Conservation (phyloP, 805 yeast species). For the Spathaspora girioi region DNA sequence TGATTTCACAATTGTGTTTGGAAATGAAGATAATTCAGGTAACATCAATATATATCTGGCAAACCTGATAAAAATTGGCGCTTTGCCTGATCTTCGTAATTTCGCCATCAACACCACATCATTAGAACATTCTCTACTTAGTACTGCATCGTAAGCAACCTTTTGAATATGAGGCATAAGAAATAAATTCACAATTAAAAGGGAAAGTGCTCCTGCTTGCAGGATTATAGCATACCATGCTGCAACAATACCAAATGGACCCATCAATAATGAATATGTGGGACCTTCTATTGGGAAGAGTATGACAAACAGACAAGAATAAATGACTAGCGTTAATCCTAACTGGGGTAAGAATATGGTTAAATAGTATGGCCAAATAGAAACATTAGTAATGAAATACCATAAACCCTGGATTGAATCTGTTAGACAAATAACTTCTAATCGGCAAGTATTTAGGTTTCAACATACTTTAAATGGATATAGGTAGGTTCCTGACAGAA, state of each 20-base stretch:
- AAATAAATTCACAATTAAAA: slow-evolving; percentile 36
- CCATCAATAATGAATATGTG: slow-evolving; percentile 39
- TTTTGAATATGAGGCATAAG: slow-evolving; percentile 48
- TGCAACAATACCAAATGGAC: slow-evolving; percentile 48
- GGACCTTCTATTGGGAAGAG: slow-evolving; percentile 46
- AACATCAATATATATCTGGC: slow-evolving; percentile 25
- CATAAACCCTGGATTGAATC: slow-evolving; percentile 28
- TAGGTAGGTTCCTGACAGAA: slow-evolving; percentile 16
- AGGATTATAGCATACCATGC: slow-evolving; percentile 45
- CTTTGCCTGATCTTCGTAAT: slow-evolving; percentile 24
- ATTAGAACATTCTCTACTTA: slow-evolving; percentile 43
- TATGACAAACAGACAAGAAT: slow-evolving; percentile 28
- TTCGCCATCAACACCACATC: slow-evolving; percentile 41
- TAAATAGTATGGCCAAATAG: slow-evolving; percentile 46
- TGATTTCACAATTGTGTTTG: slow-evolving; percentile 37
- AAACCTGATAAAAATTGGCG: slow-evolving; percentile 27
- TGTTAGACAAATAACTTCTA: slow-evolving; percentile 5
- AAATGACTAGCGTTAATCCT: slow-evolving; percentile 33
- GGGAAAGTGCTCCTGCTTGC: slow-evolving; percentile 39
- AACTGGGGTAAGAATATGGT: slow-evolving; percentile 45
- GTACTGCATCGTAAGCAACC: slow-evolving; percentile 45
- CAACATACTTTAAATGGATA: slow-evolving; percentile 22
- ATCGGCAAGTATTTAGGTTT: too few relatives aligned
- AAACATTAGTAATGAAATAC: slow-evolving; percentile 38
- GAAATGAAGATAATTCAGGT: slow-evolving; percentile 37